phyloP scores from a whole-genome alignment of 306 rosid genomes.

The Fragaria nilgerrensis region DNA sequence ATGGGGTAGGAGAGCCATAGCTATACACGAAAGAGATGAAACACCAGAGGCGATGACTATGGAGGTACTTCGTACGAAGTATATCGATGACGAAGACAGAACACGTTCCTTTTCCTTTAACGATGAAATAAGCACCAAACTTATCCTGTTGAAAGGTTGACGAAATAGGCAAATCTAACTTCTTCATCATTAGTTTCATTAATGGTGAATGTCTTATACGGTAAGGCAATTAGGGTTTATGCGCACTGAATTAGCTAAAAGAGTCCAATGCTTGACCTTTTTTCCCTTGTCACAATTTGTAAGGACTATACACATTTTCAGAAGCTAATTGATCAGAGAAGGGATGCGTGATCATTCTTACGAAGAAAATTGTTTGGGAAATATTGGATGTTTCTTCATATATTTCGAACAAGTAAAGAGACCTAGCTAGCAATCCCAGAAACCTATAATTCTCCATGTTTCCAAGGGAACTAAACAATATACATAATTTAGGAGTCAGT shows the following conservation, averaged over 20 bases:
- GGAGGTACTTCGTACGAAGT: not conserved
- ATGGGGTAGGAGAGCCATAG: not conserved
- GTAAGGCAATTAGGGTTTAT: not conserved
- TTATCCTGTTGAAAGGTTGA: not conserved
- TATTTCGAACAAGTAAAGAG: not conserved
- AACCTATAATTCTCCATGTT: too few species aligned
- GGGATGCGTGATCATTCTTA: not conserved
- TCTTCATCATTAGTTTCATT: slow-evolving; percentile 2
- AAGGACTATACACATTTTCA: not conserved
- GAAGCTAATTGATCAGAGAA: not conserved
- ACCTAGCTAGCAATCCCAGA: not conserved
- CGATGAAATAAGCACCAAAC: not conserved
- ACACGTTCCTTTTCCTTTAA: not conserved
- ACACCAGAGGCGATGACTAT: not conserved
- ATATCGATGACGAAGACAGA: not conserved
- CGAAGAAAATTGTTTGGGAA: not conserved
- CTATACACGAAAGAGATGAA: not conserved
- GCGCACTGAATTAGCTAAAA: not conserved
- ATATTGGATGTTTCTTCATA: not conserved
- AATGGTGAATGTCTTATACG: not conserved
- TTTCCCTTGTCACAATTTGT: not conserved
- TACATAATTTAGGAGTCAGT: not conserved
- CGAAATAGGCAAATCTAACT: not conserved
- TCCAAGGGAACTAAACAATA: not conserved
- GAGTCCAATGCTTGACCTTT: not conserved